phyloP scores from a whole-genome alignment of 2,329 filamentous ascomycete species.

The Fusarium udum region DNA sequence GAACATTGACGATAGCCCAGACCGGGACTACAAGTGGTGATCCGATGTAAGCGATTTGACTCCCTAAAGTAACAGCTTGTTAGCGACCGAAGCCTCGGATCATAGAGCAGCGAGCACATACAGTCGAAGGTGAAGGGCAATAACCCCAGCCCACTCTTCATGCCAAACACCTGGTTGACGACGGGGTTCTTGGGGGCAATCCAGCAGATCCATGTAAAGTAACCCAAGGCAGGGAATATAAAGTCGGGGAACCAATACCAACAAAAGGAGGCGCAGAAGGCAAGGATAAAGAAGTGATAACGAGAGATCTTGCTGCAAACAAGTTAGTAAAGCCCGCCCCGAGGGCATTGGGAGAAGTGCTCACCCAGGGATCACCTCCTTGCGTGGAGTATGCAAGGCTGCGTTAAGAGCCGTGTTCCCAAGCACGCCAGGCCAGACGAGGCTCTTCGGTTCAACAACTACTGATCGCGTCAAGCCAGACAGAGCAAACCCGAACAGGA shows the following conservation, averaged over 20 bases:
- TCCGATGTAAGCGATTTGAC: conserved; percentile 51
- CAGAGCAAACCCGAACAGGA: conserved; percentile 62
- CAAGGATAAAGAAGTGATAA: conserved; percentile 57
- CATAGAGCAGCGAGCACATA: background rate
- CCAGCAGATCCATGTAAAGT: conserved; percentile 60
- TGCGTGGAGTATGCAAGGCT: conserved; percentile 51
- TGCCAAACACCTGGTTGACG: conserved; percentile 61
- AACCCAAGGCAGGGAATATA: conserved; percentile 56
- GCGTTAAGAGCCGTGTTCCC: conserved; percentile 58
- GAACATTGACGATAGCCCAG: conserved; percentile 59
- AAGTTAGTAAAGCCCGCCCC: background rate
- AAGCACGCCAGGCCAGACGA: conserved; percentile 64
- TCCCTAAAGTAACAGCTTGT: conserved; percentile 11
- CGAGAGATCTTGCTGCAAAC: conserved; percentile 47
- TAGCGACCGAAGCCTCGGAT: background rate
- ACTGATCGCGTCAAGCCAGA: conserved; percentile 56
- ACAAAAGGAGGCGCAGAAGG: conserved; percentile 49
- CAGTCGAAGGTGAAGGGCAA: conserved; percentile 57
- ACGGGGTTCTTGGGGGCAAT: conserved; percentile 57
- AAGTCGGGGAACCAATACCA: conserved; percentile 63
- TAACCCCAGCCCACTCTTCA: conserved; percentile 51
- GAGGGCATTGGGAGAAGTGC: background rate
- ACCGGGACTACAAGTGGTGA: conserved; percentile 53
- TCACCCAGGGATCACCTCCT: conserved; percentile 39
- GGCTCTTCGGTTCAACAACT: conserved; percentile 56